phyloP scores from a whole-genome alignment of 768 basidiomycete genomes.

The Gautieria morchelliformis region DNA sequence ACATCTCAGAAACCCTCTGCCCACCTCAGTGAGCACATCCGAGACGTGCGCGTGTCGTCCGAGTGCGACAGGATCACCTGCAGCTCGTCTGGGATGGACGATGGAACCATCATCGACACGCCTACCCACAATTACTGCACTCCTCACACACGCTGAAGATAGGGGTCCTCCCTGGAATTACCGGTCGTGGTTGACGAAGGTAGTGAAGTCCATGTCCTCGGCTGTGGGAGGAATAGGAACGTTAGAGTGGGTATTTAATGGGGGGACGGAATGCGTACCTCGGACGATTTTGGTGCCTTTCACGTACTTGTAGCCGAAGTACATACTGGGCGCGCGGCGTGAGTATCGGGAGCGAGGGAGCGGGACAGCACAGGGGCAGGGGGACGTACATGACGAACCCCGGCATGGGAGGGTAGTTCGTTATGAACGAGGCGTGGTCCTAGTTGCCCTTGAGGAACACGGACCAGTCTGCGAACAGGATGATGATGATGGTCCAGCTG shows the following conservation, averaged over 20 bases:
- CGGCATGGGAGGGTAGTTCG: slow-evolving; percentile 16
- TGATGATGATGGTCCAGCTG: slow-evolving; percentile 11
- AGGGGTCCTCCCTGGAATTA: too few species aligned
- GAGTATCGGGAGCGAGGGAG: background rate
- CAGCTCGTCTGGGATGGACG: too few species aligned
- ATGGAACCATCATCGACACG: too few species aligned
- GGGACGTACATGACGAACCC: slow-evolving; percentile 5
- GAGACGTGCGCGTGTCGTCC: too few species aligned
- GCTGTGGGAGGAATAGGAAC: slow-evolving; percentile 19
- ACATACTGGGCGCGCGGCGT: background rate
- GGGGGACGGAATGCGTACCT: background rate
- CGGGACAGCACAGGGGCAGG: too few species aligned
- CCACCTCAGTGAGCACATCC: too few species aligned
- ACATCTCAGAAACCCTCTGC: too few species aligned
- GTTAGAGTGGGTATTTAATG: too few species aligned
- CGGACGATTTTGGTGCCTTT: background rate
- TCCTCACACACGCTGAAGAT: too few species aligned
- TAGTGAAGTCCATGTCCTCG: slow-evolving; percentile 77
- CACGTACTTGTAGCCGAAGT: background rate
- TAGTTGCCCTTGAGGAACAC: slow-evolving; percentile 14
- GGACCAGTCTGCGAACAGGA: slow-evolving; percentile 14
- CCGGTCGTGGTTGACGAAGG: too few species aligned
- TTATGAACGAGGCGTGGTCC: slow-evolving; percentile 12
- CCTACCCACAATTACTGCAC: too few species aligned
- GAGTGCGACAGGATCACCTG: too few species aligned